These are phyloP conservation scores for Castanospermum australe DNA, from an alignment of 306 rosid genomes.

Conservation along the genomic window DNA sequence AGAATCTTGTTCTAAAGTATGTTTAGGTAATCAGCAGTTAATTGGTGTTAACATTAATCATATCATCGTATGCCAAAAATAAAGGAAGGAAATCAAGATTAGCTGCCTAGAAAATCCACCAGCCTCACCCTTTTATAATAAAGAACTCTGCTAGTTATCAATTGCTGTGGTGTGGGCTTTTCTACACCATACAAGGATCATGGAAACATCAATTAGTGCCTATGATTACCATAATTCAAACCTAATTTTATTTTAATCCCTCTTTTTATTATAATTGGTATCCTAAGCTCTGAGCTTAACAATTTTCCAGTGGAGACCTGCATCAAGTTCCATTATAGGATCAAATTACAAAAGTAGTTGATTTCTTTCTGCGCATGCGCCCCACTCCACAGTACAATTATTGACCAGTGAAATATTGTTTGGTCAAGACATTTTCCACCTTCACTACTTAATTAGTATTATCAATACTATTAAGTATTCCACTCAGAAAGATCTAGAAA, in stretches of 20 bases:
- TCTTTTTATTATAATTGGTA: slow-evolving; percentile 23
- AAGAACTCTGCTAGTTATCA: slow-evolving; percentile 11
- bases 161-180: slow-evolving; percentile 1
- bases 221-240: slow-evolving; percentile 30
- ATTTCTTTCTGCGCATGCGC: slow-evolving; percentile 38
- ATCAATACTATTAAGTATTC: not conserved
- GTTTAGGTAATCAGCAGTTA: not conserved
- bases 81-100: slow-evolving; percentile 14
- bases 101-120: slow-evolving; percentile 26
- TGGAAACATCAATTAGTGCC: slow-evolving; percentile 51
- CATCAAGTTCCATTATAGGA: slow-evolving; percentile 1
- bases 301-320: not conserved
- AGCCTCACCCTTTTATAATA: slow-evolving; percentile 25
- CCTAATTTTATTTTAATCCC: slow-evolving; percentile 20
- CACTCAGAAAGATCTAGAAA: not conserved
- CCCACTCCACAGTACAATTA: slow-evolving; percentile 24
- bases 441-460: too few species aligned
- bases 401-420: too few species aligned
- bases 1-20: slow-evolving; percentile 15
- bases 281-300: slow-evolving; percentile 29
- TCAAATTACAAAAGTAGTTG: slow-evolving; percentile 10
- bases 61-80: slow-evolving; percentile 12
- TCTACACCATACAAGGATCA: slow-evolving; percentile 15
- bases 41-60: slow-evolving; percentile 27
- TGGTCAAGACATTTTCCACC: too few species aligned